Evolutionary conservation across 306 rosid species (phyloP), one percentile per base, ranked within the genome.

Genomic region (Pterocarpus santalinus): DNA sequence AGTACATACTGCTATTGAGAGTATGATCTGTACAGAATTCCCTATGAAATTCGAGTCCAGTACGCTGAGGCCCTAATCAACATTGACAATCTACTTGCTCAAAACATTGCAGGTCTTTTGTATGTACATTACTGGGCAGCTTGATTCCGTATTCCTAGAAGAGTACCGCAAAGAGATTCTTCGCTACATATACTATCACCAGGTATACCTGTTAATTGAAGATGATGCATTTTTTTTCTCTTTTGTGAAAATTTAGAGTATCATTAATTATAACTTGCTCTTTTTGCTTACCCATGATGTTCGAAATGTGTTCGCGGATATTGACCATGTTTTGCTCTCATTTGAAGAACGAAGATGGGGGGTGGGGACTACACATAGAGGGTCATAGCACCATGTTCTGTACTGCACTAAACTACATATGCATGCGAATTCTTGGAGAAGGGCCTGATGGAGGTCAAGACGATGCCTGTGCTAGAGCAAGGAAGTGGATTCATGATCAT

Each of bases 311-410:
- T 13, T 56, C 56, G 1, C 13, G 5, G 7, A 76, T 69, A 30
- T 33, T 68, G 4, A 32, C n/a, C 17, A n/a, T 69, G 41, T 51
- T 32, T 47, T 62, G n/a, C 2, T 33, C 70, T 63, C 2, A 51
- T 53, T 77, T 78, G 30, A 43, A 92, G 96, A 93, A 93, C 58
- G 86, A 93, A 83, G 97, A 93, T 77, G 97, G 97, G 56, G 97
- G 97, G 1, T 93, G 94, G 97, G 97, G 97, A 12, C 35, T 93
- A 2, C 94, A 93, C 72, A 81, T 93, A 4, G 92, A 90, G 77
- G 97, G 97, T 8, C 94, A 91, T 0, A 93, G 97, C 83, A 88
- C 84, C 73, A 93, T 90, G 97, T 93, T 93, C 22, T 66, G 94
- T 74, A 91, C 94, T 2, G 78, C 80, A 17, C 82, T 93, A 1